These are phyloP conservation scores for Ceriops zippeliana DNA, from an alignment of 345 rosid species.

Conservation along the genomic window DNA sequence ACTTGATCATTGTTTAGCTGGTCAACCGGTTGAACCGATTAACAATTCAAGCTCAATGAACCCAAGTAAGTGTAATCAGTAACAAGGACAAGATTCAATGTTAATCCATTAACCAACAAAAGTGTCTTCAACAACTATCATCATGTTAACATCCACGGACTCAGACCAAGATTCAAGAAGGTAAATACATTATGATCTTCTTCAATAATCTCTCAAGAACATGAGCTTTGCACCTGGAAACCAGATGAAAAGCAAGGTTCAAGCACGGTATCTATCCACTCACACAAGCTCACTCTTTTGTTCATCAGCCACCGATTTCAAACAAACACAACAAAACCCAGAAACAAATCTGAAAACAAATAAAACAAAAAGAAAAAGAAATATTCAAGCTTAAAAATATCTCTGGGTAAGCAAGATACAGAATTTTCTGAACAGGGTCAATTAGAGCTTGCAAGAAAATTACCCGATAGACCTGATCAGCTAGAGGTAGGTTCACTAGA, in stretches of 20 bases:
- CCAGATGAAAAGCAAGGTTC: no score
- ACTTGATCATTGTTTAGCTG: background rate
- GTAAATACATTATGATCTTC: background rate
- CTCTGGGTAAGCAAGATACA: conserved; percentile 21
- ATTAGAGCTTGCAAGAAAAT: conserved; percentile 13
- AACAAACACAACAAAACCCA: background rate
- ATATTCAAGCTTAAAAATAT: background rate
- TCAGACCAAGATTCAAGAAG: conserved; percentile 5
- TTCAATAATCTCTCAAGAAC: conserved; percentile 1
- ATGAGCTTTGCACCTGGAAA: background rate
- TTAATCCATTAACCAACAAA: background rate
- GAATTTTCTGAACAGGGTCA: conserved; percentile 21
- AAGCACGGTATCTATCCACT: no score
- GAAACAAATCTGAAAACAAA: background rate
- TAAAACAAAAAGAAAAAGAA: background rate
- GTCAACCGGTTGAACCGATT: no score
- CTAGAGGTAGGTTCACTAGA: background rate
- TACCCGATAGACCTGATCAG: conserved; percentile 18
- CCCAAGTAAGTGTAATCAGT: no score
- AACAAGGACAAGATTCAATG: no score
- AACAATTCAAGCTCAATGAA: no score
- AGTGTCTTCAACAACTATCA: background rate
- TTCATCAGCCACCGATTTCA: background rate
- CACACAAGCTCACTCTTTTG: no score
- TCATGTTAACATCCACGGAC: background rate